Percentiles rank a stretch among this genome's conserved stretches.
Evolutionary conservation across 176 grass and related monocot species (phyloP).

Genomic region (Rhynchospora tenuis): DNA sequence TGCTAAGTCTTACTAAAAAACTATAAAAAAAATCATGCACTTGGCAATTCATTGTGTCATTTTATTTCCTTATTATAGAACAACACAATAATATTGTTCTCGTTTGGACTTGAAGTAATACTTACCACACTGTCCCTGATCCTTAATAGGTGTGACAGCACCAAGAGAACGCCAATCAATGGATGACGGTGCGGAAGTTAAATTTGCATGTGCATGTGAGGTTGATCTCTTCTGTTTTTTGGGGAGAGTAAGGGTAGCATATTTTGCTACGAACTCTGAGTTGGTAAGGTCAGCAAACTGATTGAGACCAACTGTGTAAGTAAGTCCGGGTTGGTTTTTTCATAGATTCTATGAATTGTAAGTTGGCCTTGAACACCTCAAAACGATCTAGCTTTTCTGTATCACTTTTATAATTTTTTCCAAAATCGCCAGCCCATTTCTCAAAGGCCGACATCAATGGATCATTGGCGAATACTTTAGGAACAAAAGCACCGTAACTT

Average conservation of each 20-base stretch:
- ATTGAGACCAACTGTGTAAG: background rate
- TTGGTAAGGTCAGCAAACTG: background rate
- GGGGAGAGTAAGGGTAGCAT: background rate
- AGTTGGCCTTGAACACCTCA: background rate
- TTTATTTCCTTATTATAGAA: background rate
- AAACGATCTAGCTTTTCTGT: background rate
- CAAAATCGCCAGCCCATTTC: background rate
- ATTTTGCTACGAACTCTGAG: background rate
- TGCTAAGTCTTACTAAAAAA: background rate
- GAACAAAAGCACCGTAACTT: background rate
- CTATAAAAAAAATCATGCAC: background rate
- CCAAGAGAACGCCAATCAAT: constrained; percentile 14
- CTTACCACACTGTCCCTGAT: constrained; percentile 16
- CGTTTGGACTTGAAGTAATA: background rate
- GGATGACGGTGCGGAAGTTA: background rate
- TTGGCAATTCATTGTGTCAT: background rate
- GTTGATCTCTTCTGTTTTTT: background rate
- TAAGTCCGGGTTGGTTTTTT: background rate
- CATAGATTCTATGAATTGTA: background rate
- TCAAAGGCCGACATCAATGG: background rate
- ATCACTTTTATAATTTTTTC: background rate
- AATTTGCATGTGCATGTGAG: background rate
- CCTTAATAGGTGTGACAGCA: constrained; percentile 6
- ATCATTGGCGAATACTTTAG: background rate
- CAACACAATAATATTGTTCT: background rate